Evolutionary conservation across 441 rosid species (phyloP), one percentile per base, ranked within the genome.

Genomic region (Croton laevigatus): DNA sequence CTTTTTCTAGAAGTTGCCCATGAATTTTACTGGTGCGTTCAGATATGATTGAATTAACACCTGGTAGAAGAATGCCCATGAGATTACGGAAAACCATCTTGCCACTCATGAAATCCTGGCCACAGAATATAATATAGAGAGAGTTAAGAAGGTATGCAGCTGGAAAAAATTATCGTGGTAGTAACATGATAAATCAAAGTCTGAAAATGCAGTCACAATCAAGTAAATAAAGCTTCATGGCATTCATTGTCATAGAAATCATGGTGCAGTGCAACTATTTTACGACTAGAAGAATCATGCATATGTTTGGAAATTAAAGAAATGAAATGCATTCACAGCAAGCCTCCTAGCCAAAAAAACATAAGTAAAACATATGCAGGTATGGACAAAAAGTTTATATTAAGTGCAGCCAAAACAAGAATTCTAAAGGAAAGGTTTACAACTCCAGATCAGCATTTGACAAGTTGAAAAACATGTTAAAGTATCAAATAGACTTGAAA

Each of bases 101-200:
- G 74, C 98, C 99, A 73, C 99, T 91, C 99, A 95, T 95, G 86
- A 95, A 95, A 82, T 95, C 99, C 99, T 94, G 85, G 37, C 70
- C 73, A 48, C 70, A 74, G 65, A 51, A 70, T 49, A 14, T 34
- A 27, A 17, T 55, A 71, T 58, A 70, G 38, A 69, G 60, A 13
- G 12, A 22, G 12, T 66, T 22, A 11, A 44, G n/a, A 45, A 66
- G 70, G 61, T 36, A 42, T 55, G 23, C 20, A 32, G 36, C 48
- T 45, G 6, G 57, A 71, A 46, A 4, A 34, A 68, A 16, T 59
- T 52, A 16, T 16, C 13, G 32, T 42, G 0, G 20, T 27, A 38
- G 9, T 3, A 37, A 32, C 9, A 48, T 68, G 49, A 78, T 62
- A 38, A 57, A 44, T 62, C 37, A 48, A 12, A 23, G 37, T 57